Conservation (phyloP, 106 monocot genomes). For the Phalaenopsis equestris region DNA sequence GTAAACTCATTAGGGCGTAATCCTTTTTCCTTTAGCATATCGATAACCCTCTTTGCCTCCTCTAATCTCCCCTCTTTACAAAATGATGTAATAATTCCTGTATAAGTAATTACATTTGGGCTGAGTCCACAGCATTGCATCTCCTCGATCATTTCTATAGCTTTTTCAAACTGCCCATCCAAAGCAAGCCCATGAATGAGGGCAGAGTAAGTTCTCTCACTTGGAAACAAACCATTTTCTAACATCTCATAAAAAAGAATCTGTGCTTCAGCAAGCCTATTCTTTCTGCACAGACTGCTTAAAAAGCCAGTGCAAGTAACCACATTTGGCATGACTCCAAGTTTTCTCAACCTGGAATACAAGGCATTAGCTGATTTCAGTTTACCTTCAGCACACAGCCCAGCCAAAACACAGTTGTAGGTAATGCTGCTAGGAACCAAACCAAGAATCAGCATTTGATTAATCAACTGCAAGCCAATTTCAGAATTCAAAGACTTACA, state of each 20-base stretch:
- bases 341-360: constrained; percentile 31
- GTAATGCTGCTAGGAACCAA: constrained; percentile 19
- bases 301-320: constrained; percentile 37
- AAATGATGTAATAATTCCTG: constrained; percentile 21
- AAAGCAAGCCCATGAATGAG: constrained; percentile 29
- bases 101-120: constrained; percentile 43
- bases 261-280: constrained; percentile 26
- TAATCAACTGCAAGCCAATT: constrained; percentile 24
- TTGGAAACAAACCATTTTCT: constrained; percentile 24
- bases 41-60: constrained; percentile 24
- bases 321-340: constrained; percentile 26
- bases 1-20: constrained; percentile 38
- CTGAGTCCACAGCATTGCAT: constrained; percentile 20
- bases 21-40: constrained; percentile 21
- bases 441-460: constrained; percentile 19
- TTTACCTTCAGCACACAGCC: constrained; percentile 32
- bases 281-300: constrained; percentile 25
- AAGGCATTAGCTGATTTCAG: constrained; percentile 18
- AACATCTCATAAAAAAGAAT: constrained; percentile 28
- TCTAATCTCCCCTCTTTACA: constrained; percentile 31
- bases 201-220: constrained; percentile 31
- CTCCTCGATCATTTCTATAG: constrained; percentile 13
- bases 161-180: constrained; percentile 24
- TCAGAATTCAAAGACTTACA: constrained; percentile 20
- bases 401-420: constrained; percentile 41